Evolutionary conservation across 2,329 filamentous ascomycete genomes (phyloP).

Genomic region (Exserohilum turcica): DNA sequence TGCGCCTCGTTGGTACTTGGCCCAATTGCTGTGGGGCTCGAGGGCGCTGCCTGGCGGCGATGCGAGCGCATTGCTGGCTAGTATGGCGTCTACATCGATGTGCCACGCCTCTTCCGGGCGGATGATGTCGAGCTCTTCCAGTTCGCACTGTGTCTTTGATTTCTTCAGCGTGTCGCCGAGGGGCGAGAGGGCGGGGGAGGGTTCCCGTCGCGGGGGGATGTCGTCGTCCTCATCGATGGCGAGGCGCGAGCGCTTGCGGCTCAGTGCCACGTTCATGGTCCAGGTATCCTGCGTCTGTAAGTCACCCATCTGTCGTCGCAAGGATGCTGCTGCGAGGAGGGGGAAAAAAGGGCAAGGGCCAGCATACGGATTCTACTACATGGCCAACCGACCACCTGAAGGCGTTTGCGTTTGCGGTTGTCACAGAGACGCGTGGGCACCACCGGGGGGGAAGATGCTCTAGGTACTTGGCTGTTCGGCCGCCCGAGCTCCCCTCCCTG

Average conservation of each 20-base stretch:
- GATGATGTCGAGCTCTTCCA: conserved; percentile 44
- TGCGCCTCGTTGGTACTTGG: conserved; percentile 22
- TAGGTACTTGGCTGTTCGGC: conserved; percentile 1
- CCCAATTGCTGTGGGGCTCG: conserved; percentile 35
- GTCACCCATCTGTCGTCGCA: conserved; percentile 22
- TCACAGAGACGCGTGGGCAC: conserved; percentile 29
- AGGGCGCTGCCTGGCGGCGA: conserved; percentile 21
- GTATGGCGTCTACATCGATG: conserved; percentile 39
- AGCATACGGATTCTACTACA: not conserved
- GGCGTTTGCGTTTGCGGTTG: conserved; percentile 18
- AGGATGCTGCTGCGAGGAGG: not conserved
- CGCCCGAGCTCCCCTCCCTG: conserved; percentile 9
- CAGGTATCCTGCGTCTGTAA: conserved; percentile 21
- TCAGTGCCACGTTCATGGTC: conserved; percentile 39
- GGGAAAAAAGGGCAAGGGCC: not conserved
- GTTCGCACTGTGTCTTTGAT: conserved; percentile 43
- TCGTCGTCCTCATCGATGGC: conserved; percentile 33
- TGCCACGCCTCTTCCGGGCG: conserved; percentile 38
- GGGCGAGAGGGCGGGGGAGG: conserved; percentile 26
- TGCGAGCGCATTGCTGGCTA: conserved; percentile 34
- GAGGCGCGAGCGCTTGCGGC: conserved; percentile 44
- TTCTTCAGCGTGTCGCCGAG: conserved; percentile 39
- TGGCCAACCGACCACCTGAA: conserved; percentile 4
- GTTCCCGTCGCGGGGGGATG: conserved; percentile 23
- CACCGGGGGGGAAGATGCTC: too few species aligned